Evolutionary conservation across 805 yeast genomes (phyloP).

Genomic region (Barnettozyma siamensis): DNA sequence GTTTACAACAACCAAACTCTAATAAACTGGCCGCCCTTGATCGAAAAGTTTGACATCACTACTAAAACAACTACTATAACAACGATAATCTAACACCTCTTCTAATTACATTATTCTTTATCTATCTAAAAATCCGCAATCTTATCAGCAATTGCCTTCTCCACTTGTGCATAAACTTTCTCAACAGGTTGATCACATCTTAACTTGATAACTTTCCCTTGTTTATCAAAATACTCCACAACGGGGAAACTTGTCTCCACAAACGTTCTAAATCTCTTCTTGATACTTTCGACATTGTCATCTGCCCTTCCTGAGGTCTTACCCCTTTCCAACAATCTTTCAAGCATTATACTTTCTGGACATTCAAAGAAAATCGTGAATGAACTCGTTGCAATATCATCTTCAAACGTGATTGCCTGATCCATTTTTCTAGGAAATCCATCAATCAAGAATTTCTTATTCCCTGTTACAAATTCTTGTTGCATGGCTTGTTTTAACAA

Average conservation of each 20-base stretch:
- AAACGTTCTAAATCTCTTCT: constrained; percentile 82
- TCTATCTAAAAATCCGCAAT: constrained; percentile 10
- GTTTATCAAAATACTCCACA: constrained; percentile 71
- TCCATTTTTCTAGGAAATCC: constrained; percentile 99
- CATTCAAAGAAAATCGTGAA: constrained; percentile 76
- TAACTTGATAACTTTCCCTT: constrained; percentile 70
- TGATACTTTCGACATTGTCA: constrained; percentile 87
- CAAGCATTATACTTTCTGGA: constrained; percentile 77
- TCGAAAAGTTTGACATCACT: too few relatives aligned
- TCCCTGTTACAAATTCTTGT: constrained; percentile 43
- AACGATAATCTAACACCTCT: too few relatives aligned
- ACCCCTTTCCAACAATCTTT: constrained; percentile 82
- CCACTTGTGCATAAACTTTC: constrained; percentile 64
- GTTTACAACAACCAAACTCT: too few relatives aligned
- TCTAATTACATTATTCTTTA: too few relatives aligned
- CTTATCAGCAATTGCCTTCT: constrained; percentile 52
- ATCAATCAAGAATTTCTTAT: constrained; percentile 68
- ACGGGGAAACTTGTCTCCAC: constrained; percentile 92
- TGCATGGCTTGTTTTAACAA: constrained; percentile 74
- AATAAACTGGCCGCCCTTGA: too few relatives aligned
- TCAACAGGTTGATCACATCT: constrained; percentile 79
- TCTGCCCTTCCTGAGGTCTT: constrained; percentile 93
- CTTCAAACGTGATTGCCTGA: constrained; percentile 92
- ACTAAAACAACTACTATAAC: too few relatives aligned
- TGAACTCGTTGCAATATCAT: constrained; percentile 61